Evolutionary conservation across 108 stramenopile species (phyloP), one percentile per base, ranked within the genome.

Genomic region (Nitzschia sp.): DNA sequence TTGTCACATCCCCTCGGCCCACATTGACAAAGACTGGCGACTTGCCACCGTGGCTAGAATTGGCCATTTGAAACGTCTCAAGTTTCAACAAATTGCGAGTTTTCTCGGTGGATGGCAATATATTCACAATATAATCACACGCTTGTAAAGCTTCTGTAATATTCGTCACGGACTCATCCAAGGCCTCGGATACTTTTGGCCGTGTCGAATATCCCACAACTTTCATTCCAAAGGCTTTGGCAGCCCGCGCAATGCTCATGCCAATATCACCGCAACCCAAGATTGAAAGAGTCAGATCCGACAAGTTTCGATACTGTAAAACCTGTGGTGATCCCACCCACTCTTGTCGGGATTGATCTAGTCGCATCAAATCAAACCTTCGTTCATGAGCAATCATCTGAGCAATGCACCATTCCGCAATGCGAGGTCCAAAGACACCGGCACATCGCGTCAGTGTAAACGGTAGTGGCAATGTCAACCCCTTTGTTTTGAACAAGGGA

Each of bases 181-280:
- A 30, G 21, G 66, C 1, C 18, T 49, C 4, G 29, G 54, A 17
- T 5, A 0, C 27, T 1, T 42, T 38, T 0, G 2, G 48, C 18
- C 74, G 53, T 38, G 0, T 0, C 21, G 61, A 67, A 63, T 70
- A 81, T 27, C 66, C 83, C 3, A 84, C 54, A 28, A 66, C 66
- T 34, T 21, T 74, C 83, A 85, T 85, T 0, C 74, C 77, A 68
- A 85, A 75, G 6, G 62, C 74, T 24, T 66, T 57, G 3, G 77
- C 84, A 2, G 74, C 74, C 21, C 68, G 65, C 0, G 55, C 77
- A 30, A 85, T 81, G 29, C 77, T 79, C 24, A 54, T 28, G 60
- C 84, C 84, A 55, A 85, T 85, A 64, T 85, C 84, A 23, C 84
- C 84, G 56, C 74, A 71, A 31, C 82, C 83, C 38, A 85, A 56